Base-by-base conservation (phyloP, 2,329 filamentous ascomycete genomes). In the Biscogniauxia mediterranea region DNA sequence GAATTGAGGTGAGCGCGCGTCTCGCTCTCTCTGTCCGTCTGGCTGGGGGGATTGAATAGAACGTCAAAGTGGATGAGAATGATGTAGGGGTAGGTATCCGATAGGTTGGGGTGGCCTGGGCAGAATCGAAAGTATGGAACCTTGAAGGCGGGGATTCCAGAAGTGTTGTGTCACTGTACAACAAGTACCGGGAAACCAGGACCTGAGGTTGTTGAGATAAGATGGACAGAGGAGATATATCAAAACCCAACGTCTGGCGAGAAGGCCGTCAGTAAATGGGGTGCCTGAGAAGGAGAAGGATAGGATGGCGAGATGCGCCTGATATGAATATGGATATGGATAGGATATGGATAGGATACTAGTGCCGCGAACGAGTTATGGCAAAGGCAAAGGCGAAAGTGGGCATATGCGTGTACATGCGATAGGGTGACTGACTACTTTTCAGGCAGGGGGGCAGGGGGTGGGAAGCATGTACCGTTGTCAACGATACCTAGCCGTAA, bases 51-150 rank as follows among this genome's bases (percentile, higher is more conserved):
- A 68, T 58, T 64, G 65, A 65, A 66, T 60, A 67, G 63, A 64
- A 70, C 49, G 66, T 68, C 64, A 60, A 66, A 68, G 68, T 70
- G 70, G 68, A 67, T 66, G 38, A 4, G 67, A 67, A 67, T 71
- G 68, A 71, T 71, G 67, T 68, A 69, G 66, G 68, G 71, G 70
- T 66, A 69, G 71, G 60, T 71, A 72, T 72, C 71, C 70, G 71
- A 73, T 73, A 73, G 70, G 71, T 68, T 65, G 69, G 66, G 61
- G 63, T 57, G 55, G 46, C 25, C 56, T 59, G 60, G 62, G 60
- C 54, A 65, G 61, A 68, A 65, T 70, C 69, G 68, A 71, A 61
- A 61, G 61, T 54, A 52, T 65, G 65, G 68, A 70, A 71, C 68
- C 70, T 69, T 70, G 67, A 66, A 66, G 64, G 65, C 63, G 64